Percentiles rank a stretch among this genome's conserved stretches.
These are phyloP conservation scores for Candida montana DNA, from an alignment of 805 yeast species.

Conservation along the genomic window DNA sequence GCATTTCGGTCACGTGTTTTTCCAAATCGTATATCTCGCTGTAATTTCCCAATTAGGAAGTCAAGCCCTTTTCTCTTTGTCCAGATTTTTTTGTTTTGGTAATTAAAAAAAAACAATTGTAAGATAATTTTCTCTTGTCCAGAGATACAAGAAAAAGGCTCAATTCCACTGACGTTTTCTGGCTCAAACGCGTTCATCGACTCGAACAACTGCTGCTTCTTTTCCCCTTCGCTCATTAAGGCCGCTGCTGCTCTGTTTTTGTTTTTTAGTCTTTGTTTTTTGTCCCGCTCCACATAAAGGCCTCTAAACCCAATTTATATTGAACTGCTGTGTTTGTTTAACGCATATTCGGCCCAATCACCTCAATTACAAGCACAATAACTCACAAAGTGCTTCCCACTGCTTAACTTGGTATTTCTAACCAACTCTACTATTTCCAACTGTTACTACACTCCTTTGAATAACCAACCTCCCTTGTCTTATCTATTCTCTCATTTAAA, in stretches of 20 bases:
- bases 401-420: neutral
- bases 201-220: no score
- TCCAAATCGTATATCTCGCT: constrained; percentile 4
- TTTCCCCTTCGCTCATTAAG: no score
- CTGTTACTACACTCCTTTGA: neutral
- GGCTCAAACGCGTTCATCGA: no score
- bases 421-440: neutral
- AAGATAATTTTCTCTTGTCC: neutral
- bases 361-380: neutral
- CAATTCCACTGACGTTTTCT: no score
- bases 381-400: neutral
- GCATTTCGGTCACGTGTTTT: neutral
- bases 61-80: constrained; percentile 1
- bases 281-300: no score
- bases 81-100: neutral
- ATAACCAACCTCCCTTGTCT: neutral
- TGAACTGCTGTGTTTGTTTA: no score
- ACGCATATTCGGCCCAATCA: no score
- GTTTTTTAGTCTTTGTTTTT: no score
- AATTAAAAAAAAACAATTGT: neutral
- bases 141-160: no score
- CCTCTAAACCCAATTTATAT: no score
- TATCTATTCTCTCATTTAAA: neutral
- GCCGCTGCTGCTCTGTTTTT: no score
- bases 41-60: constrained; percentile 7